Conservation (phyloP, 2,329 filamentous ascomycete genomes). For the Biscogniauxia sp. region DNA sequence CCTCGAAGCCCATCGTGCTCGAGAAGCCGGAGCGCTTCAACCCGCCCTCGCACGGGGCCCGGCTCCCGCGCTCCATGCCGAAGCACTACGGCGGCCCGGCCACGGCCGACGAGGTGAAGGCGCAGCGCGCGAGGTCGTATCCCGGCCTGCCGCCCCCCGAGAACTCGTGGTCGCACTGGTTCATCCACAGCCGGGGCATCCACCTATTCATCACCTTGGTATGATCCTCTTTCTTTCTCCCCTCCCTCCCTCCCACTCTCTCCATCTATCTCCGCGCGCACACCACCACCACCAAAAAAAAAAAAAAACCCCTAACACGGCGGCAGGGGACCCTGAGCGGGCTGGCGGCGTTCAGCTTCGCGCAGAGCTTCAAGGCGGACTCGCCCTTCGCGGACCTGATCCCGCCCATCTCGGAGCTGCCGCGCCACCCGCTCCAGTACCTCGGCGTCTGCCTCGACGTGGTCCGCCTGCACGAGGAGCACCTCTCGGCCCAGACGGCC, state of each 20-base stretch:
- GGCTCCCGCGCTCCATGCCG: slow-evolving; percentile 55
- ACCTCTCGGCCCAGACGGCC: slow-evolving; percentile 64
- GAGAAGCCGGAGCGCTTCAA: slow-evolving; percentile 88
- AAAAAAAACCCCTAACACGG: no score
- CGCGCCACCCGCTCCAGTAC: slow-evolving; percentile 68
- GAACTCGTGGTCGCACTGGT: slow-evolving; percentile 80
- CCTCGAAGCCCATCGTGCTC: slow-evolving; percentile 65
- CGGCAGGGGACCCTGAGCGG: slow-evolving; percentile 61
- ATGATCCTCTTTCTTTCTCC: slow-evolving; percentile 17
- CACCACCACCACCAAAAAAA: slow-evolving; percentile 2
- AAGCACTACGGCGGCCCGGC: slow-evolving; percentile 74
- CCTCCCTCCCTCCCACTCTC: background rate
- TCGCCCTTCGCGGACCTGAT: slow-evolving; percentile 80
- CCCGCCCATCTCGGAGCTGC: slow-evolving; percentile 66
- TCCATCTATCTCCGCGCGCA: background rate
- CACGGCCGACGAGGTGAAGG: slow-evolving; percentile 61
- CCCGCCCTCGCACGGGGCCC: slow-evolving; percentile 82
- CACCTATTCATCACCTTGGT: slow-evolving; percentile 86
- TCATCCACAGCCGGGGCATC: slow-evolving; percentile 72
- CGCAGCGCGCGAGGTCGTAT: slow-evolving; percentile 70
- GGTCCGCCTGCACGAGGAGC: slow-evolving; percentile 71
- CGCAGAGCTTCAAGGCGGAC: slow-evolving; percentile 73
- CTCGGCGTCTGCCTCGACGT: slow-evolving; percentile 66
- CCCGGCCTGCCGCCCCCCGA: slow-evolving; percentile 85
- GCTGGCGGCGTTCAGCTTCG: slow-evolving; percentile 71